phyloP scores from a whole-genome alignment of 208 protist species.

The Vickermania spadyakhi region DNA sequence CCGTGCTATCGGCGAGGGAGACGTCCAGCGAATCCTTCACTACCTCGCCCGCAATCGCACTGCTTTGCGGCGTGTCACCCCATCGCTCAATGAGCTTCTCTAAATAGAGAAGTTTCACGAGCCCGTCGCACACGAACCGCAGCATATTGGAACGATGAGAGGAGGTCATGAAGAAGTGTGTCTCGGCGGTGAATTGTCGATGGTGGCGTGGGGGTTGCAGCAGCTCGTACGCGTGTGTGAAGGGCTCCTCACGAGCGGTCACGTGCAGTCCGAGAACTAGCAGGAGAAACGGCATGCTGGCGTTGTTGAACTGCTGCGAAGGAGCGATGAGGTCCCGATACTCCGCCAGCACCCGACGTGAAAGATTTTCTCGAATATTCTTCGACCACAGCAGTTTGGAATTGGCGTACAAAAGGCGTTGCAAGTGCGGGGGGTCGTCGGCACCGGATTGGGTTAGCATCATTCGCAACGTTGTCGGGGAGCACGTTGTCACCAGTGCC shows the following conservation, averaged over 20 bases:
- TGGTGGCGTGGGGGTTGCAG: too few relatives aligned
- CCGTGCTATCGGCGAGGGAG: neutral
- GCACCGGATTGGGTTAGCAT: slow-evolving; percentile 52
- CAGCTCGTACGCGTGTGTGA: slow-evolving; percentile 42
- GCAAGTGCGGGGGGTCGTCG: slow-evolving; percentile 19
- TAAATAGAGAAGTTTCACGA: slow-evolving; percentile 57
- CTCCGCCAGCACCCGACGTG: slow-evolving; percentile 13
- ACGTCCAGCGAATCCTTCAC: neutral
- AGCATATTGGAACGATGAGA: slow-evolving; percentile 17
- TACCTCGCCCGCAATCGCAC: neutral
- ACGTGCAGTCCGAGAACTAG: slow-evolving; percentile 39
- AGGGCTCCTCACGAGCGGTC: slow-evolving; percentile 14
- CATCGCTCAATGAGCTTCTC: slow-evolving; percentile 25
- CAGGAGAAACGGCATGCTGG: slow-evolving; percentile 56
- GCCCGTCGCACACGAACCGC: slow-evolving; percentile 47
- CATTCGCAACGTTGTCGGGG: slow-evolving; percentile 13
- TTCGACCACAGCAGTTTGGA: slow-evolving; percentile 22
- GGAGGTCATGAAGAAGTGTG: slow-evolving; percentile 12
- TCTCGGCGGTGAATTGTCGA: neutral
- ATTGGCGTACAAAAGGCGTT: slow-evolving; percentile 27
- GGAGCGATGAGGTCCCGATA: slow-evolving; percentile 16
- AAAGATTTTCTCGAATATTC: slow-evolving; percentile 34
- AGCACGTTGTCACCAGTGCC: slow-evolving; percentile 26
- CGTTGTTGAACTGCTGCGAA: slow-evolving; percentile 10
- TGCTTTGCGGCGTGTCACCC: neutral